Percentiles rank a stretch among this genome's conserved stretches.
Conservation (phyloP, 1,139 yeast genomes). For the Candida sp. region DNA sequence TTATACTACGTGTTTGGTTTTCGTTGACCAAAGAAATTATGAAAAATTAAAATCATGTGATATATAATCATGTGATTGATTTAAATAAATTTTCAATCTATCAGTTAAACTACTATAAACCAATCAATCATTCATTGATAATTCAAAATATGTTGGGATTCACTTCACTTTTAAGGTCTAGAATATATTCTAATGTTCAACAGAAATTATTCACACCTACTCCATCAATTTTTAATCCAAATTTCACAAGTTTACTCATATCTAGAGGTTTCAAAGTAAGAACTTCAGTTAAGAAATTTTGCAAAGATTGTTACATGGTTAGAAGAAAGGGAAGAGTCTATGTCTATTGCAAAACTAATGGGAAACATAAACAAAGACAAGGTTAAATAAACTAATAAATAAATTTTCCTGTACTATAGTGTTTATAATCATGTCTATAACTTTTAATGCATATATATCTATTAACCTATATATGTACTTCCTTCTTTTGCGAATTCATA, state of each 20-base stretch:
- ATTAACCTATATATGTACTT: conserved; percentile 1
- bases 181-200: conserved; percentile 1
- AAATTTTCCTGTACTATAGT: not conserved
- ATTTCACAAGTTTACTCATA: conserved; percentile 8
- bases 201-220: not conserved
- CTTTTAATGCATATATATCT: not conserved
- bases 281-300: conserved; percentile 88
- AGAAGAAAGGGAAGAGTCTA: conserved; percentile 93
- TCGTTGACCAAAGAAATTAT: conserved; percentile 16
- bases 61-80: too few relatives aligned
- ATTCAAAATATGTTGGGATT: conserved; percentile 2
- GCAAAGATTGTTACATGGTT: conserved; percentile 88
- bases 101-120: too few relatives aligned
- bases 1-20: not conserved
- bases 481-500: conserved; percentile 2
- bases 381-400: conserved; percentile 52
- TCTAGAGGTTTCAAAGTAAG: conserved; percentile 38
- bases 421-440: not conserved
- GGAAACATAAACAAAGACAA: conserved; percentile 96
- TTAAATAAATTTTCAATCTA: too few relatives aligned
- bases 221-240: conserved; percentile 7
- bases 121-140: not conserved
- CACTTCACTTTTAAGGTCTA: conserved; percentile 1
- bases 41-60: too few relatives aligned
- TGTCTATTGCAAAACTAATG: conserved; percentile 89